phyloP scores from a whole-genome alignment of 306 rosid genomes.

The Citrullus colocynthis region DNA sequence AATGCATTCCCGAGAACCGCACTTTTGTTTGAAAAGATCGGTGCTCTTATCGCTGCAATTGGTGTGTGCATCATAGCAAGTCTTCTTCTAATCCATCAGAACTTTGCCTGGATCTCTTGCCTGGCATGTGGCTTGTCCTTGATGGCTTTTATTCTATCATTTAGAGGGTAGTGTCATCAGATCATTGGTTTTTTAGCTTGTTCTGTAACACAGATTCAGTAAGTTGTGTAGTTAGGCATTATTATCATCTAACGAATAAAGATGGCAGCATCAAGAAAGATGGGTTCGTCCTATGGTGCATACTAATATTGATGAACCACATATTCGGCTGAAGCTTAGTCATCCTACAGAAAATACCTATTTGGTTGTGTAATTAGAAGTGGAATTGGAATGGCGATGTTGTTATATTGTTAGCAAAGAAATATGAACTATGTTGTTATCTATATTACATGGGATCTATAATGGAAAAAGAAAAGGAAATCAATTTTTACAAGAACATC shows the following conservation, averaged over 20 bases:
- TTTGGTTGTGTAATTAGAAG: background rate
- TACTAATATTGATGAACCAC: background rate
- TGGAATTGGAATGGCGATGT: background rate
- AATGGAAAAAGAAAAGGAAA: background rate
- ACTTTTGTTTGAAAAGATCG: background rate
- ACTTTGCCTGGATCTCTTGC: background rate
- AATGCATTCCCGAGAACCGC: background rate
- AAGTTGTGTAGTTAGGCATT: background rate
- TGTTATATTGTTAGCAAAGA: background rate
- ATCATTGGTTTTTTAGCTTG: background rate
- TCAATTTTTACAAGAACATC: background rate
- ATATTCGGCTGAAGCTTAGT: background rate
- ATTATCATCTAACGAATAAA: background rate
- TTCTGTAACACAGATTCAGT: background rate
- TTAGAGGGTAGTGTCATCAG: slow-evolving; percentile 6
- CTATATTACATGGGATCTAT: background rate
- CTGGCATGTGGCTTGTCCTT: background rate
- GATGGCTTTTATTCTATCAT: background rate
- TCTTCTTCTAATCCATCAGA: background rate
- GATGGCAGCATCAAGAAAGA: slow-evolving; percentile 8
- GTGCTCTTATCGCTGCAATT: background rate
- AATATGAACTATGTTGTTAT: background rate
- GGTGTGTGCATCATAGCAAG: background rate
- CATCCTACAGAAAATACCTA: background rate
- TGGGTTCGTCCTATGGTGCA: background rate